These are phyloP conservation scores for Aspergillus kassunensis DNA, from an alignment of 495 filamentous ascomycete species.

Conservation along the genomic window DNA sequence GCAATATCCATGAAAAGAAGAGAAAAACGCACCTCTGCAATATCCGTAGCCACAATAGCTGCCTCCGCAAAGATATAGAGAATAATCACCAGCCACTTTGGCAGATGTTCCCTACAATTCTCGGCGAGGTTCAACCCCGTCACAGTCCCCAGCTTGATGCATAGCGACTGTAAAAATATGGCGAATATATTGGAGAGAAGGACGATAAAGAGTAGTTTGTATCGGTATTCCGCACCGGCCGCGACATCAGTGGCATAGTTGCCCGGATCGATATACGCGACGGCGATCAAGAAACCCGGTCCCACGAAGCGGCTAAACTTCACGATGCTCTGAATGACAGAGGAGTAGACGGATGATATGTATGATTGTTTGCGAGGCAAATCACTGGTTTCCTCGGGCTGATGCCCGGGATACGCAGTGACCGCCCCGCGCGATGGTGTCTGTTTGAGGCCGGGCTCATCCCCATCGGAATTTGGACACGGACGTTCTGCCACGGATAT, in stretches of 20 bases:
- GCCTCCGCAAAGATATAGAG: conserved; percentile 73
- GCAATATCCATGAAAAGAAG: not conserved
- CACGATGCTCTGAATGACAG: conserved; percentile 34
- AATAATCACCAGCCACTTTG: conserved; percentile 68
- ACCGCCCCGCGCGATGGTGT: conserved; percentile 31
- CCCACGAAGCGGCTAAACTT: conserved; percentile 78
- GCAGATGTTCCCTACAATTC: conserved; percentile 71
- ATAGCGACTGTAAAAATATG: conserved; percentile 76
- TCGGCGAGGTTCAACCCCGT: conserved; percentile 79
- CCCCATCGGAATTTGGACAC: conserved; percentile 22
- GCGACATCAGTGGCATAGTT: conserved; percentile 85
- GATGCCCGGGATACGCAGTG: conserved; percentile 30
- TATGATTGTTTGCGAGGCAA: conserved; percentile 31
- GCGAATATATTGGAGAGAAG: conserved; percentile 81
- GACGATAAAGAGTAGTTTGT: conserved; percentile 73
- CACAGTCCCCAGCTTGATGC: conserved; percentile 80
- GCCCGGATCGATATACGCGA: conserved; percentile 77
- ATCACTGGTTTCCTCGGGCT: conserved; percentile 36
- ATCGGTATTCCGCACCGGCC: conserved; percentile 61
- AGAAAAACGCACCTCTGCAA: conserved; percentile 61
- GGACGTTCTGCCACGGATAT: conserved; percentile 21
- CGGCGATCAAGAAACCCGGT: conserved; percentile 79
- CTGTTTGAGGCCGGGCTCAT: conserved; percentile 27
- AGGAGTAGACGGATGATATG: conserved; percentile 11
- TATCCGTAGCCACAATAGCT: conserved; percentile 85